Evolutionary conservation across 768 basidiomycete species (phyloP).

Genomic region (Tremella fuciformis): DNA sequence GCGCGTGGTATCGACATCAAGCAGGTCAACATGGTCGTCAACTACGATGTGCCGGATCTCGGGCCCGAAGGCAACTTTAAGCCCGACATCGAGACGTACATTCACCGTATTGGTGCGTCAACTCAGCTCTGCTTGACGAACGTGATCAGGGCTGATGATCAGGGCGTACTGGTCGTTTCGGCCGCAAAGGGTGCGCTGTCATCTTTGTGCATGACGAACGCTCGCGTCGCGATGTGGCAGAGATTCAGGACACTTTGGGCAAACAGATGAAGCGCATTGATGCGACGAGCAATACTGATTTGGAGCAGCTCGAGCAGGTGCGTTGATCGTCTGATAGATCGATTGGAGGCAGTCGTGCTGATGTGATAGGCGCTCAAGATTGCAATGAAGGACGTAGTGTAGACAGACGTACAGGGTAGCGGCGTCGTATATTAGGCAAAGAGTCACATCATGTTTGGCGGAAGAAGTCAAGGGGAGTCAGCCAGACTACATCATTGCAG

Average conservation of each 20-base stretch:
- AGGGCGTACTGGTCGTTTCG: constrained; percentile 98
- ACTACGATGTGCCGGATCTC: constrained; percentile 80
- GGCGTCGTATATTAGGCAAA: too few species aligned
- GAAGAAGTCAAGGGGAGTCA: too few species aligned
- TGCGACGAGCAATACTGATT: constrained; percentile 62
- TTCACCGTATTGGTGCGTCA: constrained; percentile 86
- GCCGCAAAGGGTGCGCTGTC: constrained; percentile 92
- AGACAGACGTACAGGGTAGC: too few species aligned
- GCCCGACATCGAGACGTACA: constrained; percentile 94
- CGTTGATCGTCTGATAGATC: constrained; percentile 31
- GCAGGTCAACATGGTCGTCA: constrained; percentile 99
- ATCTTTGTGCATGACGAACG: constrained; percentile 91
- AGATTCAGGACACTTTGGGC: constrained; percentile 75
- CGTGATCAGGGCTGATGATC: neutral
- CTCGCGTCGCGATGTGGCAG: constrained; percentile 85
- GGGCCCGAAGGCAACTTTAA: constrained; percentile 56
- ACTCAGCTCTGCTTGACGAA: neutral
- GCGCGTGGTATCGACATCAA: constrained; percentile 97
- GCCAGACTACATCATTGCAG: too few species aligned
- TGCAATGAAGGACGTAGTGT: constrained; percentile 12
- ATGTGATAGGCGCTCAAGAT: constrained; percentile 12
- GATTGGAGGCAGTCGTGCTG: constrained; percentile 1
- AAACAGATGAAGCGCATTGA: constrained; percentile 79
- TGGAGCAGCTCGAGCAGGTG: constrained; percentile 93
- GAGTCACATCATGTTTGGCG: too few species aligned